These are phyloP conservation scores for Sarocladium oryzae DNA, from an alignment of 2,329 filamentous ascomycete genomes.

Conservation along the genomic window DNA sequence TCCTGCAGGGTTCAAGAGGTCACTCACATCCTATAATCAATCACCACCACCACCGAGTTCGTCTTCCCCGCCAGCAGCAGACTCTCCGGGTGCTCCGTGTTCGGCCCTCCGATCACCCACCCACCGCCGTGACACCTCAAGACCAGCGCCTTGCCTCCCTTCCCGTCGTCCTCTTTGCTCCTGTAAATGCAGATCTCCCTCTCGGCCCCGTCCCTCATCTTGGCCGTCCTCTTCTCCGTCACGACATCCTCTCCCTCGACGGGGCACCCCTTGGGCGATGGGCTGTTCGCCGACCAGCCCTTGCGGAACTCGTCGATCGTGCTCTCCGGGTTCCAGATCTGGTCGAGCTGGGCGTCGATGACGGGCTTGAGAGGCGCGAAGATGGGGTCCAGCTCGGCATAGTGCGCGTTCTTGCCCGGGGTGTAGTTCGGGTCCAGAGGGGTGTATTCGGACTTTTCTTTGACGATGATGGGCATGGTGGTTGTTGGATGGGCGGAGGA, in stretches of 20 bases:
- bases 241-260: slow-evolving; percentile 26
- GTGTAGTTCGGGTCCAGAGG: slow-evolving; percentile 23
- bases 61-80: slow-evolving; percentile 24
- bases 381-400: slow-evolving; percentile 24
- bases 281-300: slow-evolving; percentile 18
- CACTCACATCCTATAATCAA: slow-evolving; percentile 31
- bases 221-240: slow-evolving; percentile 21
- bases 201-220: slow-evolving; percentile 25
- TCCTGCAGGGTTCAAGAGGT: not conserved
- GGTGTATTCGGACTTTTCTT: slow-evolving; percentile 22
- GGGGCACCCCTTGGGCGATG: slow-evolving; percentile 23
- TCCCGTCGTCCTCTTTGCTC: slow-evolving; percentile 15
- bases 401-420: slow-evolving; percentile 27
- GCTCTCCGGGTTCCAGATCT: slow-evolving; percentile 22
- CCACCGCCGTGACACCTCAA: slow-evolving; percentile 32
- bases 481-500: not conserved
- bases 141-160: slow-evolving; percentile 17
- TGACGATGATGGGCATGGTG: slow-evolving; percentile 19
- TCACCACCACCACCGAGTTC: slow-evolving; percentile 29
- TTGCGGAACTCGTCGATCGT: slow-evolving; percentile 23
- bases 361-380: slow-evolving; percentile 21
- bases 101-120: slow-evolving; percentile 26
- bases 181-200: slow-evolving; percentile 29
- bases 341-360: slow-evolving; percentile 19
- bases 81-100: slow-evolving; percentile 28